Evolutionary conservation across 2,329 filamentous ascomycete species (phyloP).

Genomic region (Aureobasidium sp.): DNA sequence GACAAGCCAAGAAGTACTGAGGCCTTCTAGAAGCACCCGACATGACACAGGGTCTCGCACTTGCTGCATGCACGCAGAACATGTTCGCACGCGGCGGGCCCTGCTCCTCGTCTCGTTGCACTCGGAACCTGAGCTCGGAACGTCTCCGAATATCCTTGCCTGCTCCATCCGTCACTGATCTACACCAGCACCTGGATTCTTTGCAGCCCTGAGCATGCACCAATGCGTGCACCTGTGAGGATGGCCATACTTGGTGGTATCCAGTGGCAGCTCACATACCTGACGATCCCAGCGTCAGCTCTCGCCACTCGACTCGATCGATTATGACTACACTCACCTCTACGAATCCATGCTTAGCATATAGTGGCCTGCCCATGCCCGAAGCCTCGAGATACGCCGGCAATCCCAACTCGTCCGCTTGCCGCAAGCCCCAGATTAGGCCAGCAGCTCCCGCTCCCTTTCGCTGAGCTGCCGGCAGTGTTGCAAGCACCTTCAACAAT

Average conservation of each 20-base stretch:
- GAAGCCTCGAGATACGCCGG: slow-evolving; percentile 32
- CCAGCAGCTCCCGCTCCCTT: slow-evolving; percentile 31
- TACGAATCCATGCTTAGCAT: slow-evolving; percentile 31
- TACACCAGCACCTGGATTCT: too few species aligned
- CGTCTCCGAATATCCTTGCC: too few species aligned
- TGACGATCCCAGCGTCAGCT: background rate
- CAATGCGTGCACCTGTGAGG: slow-evolving; percentile 17
- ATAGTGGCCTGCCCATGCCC: slow-evolving; percentile 28
- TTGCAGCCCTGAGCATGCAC: slow-evolving; percentile 19
- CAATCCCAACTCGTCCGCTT: slow-evolving; percentile 30
- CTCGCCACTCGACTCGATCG: background rate
- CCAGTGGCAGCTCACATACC: slow-evolving; percentile 12
- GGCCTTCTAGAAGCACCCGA: background rate
- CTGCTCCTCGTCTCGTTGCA: background rate
- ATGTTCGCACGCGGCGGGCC: background rate
- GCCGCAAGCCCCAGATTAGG: slow-evolving; percentile 30
- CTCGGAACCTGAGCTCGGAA: background rate
- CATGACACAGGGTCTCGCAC: background rate
- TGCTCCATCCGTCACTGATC: background rate
- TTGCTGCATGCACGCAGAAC: background rate
- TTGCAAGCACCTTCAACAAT: slow-evolving; percentile 21
- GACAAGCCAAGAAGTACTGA: slow-evolving; percentile 3
- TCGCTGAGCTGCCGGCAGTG: slow-evolving; percentile 31
- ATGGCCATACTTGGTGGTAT: slow-evolving; percentile 18
- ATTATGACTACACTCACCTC: slow-evolving; percentile 4